Evolutionary conservation across 176 grass and related monocot species (phyloP).

Genomic region (Poa annua): DNA sequence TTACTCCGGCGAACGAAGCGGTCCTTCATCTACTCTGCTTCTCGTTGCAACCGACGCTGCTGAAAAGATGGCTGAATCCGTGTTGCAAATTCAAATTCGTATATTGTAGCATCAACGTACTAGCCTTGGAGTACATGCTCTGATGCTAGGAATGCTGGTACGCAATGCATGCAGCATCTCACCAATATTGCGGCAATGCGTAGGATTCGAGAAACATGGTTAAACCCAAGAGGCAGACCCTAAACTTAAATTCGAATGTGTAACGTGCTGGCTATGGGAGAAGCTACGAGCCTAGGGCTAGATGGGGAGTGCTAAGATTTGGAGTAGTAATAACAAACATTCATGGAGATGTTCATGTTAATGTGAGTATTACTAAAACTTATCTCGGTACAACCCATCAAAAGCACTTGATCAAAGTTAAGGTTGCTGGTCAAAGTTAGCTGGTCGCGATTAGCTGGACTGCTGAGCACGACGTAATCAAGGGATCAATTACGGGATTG

Average conservation of each 20-base stretch:
- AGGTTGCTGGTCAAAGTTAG: no score
- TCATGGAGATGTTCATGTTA: background rate
- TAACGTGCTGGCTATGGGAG: no score
- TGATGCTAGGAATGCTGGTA: background rate
- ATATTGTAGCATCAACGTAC: background rate
- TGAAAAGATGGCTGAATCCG: background rate
- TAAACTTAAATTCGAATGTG: background rate
- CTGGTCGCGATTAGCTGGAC: background rate
- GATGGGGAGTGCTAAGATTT: background rate
- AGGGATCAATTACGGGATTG: background rate
- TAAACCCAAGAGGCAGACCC: background rate
- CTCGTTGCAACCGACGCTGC: background rate
- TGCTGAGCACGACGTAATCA: background rate
- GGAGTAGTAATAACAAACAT: background rate
- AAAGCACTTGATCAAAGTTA: background rate
- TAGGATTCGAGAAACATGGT: no score
- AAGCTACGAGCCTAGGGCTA: no score
- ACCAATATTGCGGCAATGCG: no score
- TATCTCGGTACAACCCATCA: background rate
- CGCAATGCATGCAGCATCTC: background rate
- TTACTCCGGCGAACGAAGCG: constrained; percentile 1
- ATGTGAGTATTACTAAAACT: no score
- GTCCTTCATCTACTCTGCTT: background rate
- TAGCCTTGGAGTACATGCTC: no score
- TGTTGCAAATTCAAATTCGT: background rate